Evolutionary conservation across 768 basidiomycete species (phyloP).

Genomic region (Terana coerulea): DNA sequence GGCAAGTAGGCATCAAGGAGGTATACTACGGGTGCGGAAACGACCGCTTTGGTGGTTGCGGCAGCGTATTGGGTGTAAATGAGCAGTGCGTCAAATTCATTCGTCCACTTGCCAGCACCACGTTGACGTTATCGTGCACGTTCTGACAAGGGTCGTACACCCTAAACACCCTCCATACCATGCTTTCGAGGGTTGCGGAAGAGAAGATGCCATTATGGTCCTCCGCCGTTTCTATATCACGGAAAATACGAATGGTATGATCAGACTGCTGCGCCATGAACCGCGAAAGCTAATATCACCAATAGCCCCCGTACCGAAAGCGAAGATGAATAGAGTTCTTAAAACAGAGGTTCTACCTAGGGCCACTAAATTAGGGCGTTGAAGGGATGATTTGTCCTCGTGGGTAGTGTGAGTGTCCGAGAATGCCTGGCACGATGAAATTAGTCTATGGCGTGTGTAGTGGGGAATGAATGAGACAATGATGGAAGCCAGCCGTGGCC

Average conservation of each 20-base stretch:
- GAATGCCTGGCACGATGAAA: no score
- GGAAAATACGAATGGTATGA: slow-evolving; percentile 85
- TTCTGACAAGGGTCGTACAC: slow-evolving; percentile 52
- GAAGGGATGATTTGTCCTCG: neutral
- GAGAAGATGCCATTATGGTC: slow-evolving; percentile 61
- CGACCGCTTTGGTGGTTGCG: slow-evolving; percentile 95
- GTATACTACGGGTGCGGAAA: slow-evolving; percentile 95
- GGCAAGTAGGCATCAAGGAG: slow-evolving; percentile 87
- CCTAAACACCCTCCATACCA: slow-evolving; percentile 71
- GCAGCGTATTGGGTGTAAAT: slow-evolving; percentile 90
- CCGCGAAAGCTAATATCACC: neutral
- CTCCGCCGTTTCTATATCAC: slow-evolving; percentile 70
- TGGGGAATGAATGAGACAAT: neutral
- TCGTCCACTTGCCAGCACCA: neutral
- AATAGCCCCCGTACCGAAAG: slow-evolving; percentile 85
- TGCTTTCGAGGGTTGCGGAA: slow-evolving; percentile 49
- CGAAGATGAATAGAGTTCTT: slow-evolving; percentile 78
- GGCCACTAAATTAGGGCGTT: neutral
- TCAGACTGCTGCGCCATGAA: neutral
- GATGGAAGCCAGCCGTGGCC: neutral
- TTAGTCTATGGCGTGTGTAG: no score
- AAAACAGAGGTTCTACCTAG: slow-evolving; percentile 66
- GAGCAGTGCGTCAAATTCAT: slow-evolving; percentile 55
- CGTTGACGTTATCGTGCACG: neutral
- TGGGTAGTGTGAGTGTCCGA: no score